Percentiles rank a stretch among this genome's conserved stretches.
These are phyloP conservation scores for Phytopythium litorale DNA, from an alignment of 352 stramenopile species.

Conservation along the genomic window DNA sequence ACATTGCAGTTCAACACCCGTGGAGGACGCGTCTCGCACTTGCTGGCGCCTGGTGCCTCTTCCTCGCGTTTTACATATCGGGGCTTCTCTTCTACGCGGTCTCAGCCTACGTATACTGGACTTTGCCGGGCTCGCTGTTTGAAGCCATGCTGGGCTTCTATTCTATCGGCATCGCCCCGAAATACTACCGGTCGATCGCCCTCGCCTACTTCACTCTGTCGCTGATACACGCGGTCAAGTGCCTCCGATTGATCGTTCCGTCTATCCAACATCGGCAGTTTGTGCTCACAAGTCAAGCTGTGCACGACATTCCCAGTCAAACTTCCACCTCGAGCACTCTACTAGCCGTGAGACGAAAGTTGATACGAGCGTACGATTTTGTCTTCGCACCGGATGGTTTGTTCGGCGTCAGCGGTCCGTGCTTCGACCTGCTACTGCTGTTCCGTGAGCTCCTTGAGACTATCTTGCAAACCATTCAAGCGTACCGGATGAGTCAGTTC, in stretches of 20 bases:
- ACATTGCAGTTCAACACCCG: background rate
- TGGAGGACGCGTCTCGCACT: background rate
- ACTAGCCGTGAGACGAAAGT: background rate
- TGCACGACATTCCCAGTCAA: background rate
- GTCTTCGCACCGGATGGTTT: constrained; percentile 3
- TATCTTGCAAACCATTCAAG: constrained; percentile 8
- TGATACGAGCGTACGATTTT: background rate
- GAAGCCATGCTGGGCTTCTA: background rate
- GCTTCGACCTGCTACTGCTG: constrained; percentile 23
- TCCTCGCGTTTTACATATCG: background rate
- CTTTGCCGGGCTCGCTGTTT: background rate
- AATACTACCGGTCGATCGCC: too few species aligned
- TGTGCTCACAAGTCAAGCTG: background rate
- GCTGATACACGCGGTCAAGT: too few species aligned
- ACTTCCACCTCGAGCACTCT: background rate
- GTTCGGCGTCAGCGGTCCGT: constrained; percentile 21
- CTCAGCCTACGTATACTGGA: background rate
- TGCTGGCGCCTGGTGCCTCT: background rate
- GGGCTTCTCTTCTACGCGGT: background rate
- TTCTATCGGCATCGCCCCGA: too few species aligned
- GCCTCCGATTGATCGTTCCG: too few species aligned
- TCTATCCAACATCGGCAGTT: too few species aligned
- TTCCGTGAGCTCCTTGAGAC: constrained; percentile 7
- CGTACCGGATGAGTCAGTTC: constrained; percentile 11
- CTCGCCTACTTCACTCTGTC: too few species aligned